phyloP scores from a whole-genome alignment of 1,284 basidiomycete species.

The Hemileia vastatrix region DNA sequence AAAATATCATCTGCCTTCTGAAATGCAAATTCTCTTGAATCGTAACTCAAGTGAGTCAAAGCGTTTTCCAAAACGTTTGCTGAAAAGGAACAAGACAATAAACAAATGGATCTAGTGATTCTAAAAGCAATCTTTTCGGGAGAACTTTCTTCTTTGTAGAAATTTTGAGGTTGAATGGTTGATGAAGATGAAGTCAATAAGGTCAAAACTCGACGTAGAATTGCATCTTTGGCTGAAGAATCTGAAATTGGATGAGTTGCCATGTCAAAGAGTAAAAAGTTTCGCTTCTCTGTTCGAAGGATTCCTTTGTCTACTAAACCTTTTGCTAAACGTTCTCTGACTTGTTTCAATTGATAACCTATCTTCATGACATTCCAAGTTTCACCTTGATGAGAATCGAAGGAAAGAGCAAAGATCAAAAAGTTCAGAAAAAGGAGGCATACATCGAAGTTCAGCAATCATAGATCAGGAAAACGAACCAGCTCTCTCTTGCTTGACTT shows the following conservation, averaged over 20 bases:
- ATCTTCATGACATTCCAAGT: constrained; percentile 44
- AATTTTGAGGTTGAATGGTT: constrained; percentile 28
- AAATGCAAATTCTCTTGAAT: constrained; percentile 35
- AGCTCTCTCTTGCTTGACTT: not conserved
- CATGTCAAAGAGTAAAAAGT: constrained; percentile 44
- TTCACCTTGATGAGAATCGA: constrained; percentile 26
- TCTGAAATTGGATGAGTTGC: constrained; percentile 43
- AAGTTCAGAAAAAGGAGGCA: not conserved
- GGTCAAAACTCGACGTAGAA: constrained; percentile 36
- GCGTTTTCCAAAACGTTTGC: constrained; percentile 42
- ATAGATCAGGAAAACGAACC: not conserved
- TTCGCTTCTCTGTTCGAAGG: constrained; percentile 42
- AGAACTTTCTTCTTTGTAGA: constrained; percentile 30
- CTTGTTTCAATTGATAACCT: constrained; percentile 42
- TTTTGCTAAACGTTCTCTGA: constrained; percentile 42
- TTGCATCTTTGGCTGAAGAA: constrained; percentile 36
- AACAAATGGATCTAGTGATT: constrained; percentile 34
- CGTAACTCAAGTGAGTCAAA: constrained; percentile 38
- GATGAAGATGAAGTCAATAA: constrained; percentile 33
- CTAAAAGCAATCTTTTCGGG: constrained; percentile 25
- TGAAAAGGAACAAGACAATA: constrained; percentile 33
- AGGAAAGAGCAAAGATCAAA: not conserved
- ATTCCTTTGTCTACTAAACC: constrained; percentile 44
- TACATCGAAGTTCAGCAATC: not conserved
- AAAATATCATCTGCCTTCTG: constrained; percentile 37